Percentiles rank a stretch among this genome's conserved stretches.
Conservation (phyloP, 1,284 basidiomycete species). For the Inonotus hispidus region DNA sequence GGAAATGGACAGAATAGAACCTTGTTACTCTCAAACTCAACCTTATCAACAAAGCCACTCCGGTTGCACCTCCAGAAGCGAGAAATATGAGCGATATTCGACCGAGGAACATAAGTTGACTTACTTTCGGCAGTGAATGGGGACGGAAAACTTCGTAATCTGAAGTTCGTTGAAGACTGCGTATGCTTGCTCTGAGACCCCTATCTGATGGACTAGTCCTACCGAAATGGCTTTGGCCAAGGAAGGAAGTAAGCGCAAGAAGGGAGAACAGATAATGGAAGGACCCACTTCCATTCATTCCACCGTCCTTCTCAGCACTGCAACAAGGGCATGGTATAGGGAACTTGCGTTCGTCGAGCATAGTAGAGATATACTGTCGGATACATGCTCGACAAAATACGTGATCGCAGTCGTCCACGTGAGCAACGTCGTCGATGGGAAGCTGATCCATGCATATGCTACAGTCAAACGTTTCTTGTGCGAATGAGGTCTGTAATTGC, state of each 20-base stretch:
- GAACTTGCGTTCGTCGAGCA: conserved; percentile 48
- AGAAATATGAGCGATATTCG: background rate
- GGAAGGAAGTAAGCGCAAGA: background rate
- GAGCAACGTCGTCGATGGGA: conserved; percentile 41
- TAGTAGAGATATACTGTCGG: conserved; percentile 37
- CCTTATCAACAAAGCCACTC: conserved; percentile 43
- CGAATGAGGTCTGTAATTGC: conserved; percentile 26
- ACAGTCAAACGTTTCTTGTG: conserved; percentile 43
- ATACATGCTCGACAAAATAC: conserved; percentile 54
- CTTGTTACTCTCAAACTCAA: conserved; percentile 38
- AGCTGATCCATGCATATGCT: conserved; percentile 51
- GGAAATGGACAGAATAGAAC: conserved; percentile 41
- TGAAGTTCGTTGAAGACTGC: conserved; percentile 49
- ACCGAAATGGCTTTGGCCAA: conserved; percentile 38
- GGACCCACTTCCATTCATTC: conserved; percentile 20
- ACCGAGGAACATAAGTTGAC: background rate
- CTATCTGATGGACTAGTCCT: conserved; percentile 39
- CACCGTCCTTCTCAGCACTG: conserved; percentile 23
- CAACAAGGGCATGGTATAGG: conserved; percentile 61
- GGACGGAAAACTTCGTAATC: conserved; percentile 44
- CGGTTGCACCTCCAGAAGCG: conserved; percentile 35
- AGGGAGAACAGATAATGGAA: conserved; percentile 34
- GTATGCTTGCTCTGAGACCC: conserved; percentile 43
- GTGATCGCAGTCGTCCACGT: conserved; percentile 45
- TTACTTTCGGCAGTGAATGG: conserved; percentile 48